Evolutionary conservation across 352 stramenopile genomes (phyloP), one percentile per base, ranked within the genome.

Genomic region (Phytophthora pinifolia): DNA sequence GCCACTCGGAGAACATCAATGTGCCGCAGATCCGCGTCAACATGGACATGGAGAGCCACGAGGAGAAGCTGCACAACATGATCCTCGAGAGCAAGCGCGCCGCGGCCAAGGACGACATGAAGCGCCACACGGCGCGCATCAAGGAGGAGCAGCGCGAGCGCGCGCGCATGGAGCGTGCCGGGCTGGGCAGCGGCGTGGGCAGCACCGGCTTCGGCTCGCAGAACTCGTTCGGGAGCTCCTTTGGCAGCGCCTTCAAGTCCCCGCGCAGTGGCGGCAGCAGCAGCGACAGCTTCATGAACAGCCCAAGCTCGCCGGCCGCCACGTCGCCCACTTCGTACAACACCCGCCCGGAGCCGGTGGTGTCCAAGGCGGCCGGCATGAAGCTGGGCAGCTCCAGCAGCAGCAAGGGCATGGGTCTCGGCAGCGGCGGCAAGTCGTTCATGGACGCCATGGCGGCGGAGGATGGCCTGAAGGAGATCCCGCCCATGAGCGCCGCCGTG

Each of bases 11-110:
- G 74, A 93, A 91, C 59, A 94, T 98, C 51, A 96, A 84, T 44
- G 65, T 98, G 44, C 81, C 85, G 66, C 83, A 94, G 59, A 98
- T 99, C 56, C 85, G 96, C 54, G 94, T 96, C 15, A 99, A 99
- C 78, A 89, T 99, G 76, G 88, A 98, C 58, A 99, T 99, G 97
- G 96, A 99, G 67, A 98, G 84, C 54, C 97, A 99, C 74, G 97
- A 99, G 75, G 97, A 99, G 79, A 98, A 99, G 70, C 89, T 99
- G 52, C 84, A 97, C 68, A 94, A 98, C 44, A 98, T 99, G 86
- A 98, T 99, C 57, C 86, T 98, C 58, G 87, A 99, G 73, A 96
- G 86, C 71, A 98, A 98, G 79, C 89, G 84, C 38, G 86, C 87
- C 2, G 83, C 87, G 3, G 88, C 88, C 20, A 94, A 92, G 70